phyloP scores from a whole-genome alignment of 306 rosid species.

The Rosa lucieae region DNA sequence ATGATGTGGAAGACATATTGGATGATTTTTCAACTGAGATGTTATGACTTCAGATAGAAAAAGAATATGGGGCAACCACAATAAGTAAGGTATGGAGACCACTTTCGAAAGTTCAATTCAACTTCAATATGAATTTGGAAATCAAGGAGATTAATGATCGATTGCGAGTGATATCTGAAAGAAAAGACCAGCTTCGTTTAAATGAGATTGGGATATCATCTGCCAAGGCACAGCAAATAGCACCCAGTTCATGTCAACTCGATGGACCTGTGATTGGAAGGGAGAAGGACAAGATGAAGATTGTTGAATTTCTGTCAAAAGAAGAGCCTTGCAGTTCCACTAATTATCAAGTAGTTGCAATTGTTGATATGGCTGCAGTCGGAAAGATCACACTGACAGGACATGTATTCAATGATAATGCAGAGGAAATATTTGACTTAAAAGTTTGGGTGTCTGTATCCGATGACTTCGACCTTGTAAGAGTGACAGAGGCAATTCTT shows the following conservation, averaged over 20 bases:
- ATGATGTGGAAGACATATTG: constrained; percentile 23
- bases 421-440: neutral
- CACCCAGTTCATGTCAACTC: neutral
- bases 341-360: neutral
- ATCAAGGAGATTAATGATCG: neutral
- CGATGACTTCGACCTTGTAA: neutral
- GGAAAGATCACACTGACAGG: constrained; percentile 22
- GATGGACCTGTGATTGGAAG: constrained; percentile 25
- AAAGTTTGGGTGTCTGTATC: constrained; percentile 11
- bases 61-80: neutral
- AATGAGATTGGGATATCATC: neutral
- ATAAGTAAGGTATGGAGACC: neutral
- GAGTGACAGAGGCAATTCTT: neutral
- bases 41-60: neutral
- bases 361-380: constrained; percentile 3
- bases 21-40: constrained; percentile 20
- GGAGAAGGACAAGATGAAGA: neutral
- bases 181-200: neutral
- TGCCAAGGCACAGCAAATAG: neutral
- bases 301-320: neutral
- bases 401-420: neutral
- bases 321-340: neutral
- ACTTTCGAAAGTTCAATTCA: neutral
- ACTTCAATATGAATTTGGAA: neutral
- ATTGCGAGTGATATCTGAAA: neutral